phyloP scores from a whole-genome alignment of 225 moss, liverwort and hornwort genomes.

The Climacium dendroides region DNA sequence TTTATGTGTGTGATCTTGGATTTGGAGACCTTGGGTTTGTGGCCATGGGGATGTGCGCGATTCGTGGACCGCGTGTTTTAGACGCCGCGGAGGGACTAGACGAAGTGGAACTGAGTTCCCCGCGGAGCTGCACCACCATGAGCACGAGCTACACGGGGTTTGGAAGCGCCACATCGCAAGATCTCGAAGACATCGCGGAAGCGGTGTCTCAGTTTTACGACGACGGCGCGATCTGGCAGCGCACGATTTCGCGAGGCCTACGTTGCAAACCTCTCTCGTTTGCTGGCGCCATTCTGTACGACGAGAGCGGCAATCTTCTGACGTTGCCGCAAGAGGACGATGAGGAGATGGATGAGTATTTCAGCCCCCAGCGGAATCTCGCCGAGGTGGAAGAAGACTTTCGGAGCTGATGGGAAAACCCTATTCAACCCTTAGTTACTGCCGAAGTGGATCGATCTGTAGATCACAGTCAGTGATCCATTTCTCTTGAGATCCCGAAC shows the following conservation, averaged over 20 bases:
- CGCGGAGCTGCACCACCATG: slow-evolving; percentile 5
- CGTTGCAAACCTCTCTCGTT: slow-evolving; percentile 26
- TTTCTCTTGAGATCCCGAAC: neutral
- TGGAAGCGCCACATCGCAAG: slow-evolving; percentile 15
- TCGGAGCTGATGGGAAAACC: neutral
- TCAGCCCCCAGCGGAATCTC: neutral
- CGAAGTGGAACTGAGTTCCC: neutral
- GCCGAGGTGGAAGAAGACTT: neutral
- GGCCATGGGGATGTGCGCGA: slow-evolving; percentile 14
- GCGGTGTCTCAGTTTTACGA: neutral
- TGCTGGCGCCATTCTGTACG: slow-evolving; percentile 25
- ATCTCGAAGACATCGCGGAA: neutral
- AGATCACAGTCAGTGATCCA: neutral
- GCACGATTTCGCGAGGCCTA: slow-evolving; percentile 12
- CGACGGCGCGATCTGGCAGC: slow-evolving; percentile 25
- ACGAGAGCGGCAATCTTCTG: slow-evolving; percentile 14
- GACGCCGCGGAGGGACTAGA: neutral
- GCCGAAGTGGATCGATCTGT: neutral
- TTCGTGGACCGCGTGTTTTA: neutral
- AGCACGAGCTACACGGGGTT: neutral
- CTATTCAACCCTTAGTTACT: neutral
- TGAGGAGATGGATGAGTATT: neutral
- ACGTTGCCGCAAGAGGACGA: neutral
- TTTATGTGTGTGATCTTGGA: neutral
- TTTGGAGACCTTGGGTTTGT: neutral